These are phyloP conservation scores for Begonia masoniana DNA, from an alignment of 306 rosid genomes.

Conservation along the genomic window DNA sequence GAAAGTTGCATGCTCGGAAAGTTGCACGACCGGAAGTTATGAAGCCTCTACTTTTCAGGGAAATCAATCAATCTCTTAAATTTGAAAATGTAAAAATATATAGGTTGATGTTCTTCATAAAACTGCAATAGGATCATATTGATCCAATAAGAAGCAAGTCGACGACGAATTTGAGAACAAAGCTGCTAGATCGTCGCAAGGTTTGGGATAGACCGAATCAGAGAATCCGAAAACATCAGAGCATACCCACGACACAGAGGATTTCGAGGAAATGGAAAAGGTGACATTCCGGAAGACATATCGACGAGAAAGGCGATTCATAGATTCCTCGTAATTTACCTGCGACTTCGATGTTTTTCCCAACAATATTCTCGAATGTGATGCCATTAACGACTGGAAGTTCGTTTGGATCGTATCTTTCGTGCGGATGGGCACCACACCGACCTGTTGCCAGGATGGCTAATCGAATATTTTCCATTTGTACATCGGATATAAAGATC, in stretches of 20 bases:
- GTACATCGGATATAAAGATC: conserved; percentile 22
- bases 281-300: conserved; percentile 45
- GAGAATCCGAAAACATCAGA: conserved; percentile 10
- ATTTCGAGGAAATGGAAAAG: conserved; percentile 8
- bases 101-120: not conserved
- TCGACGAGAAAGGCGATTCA: conserved; percentile 2
- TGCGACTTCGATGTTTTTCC: conserved; percentile 30
- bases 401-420: conserved; percentile 39
- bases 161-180: not conserved
- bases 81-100: too few relatives aligned
- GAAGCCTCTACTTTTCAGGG: too few relatives aligned
- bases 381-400: conserved; percentile 30
- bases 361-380: conserved; percentile 30
- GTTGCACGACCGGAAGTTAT: too few relatives aligned
- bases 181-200: not conserved
- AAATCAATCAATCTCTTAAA: too few relatives aligned
- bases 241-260: conserved; percentile 3
- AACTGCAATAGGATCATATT: not conserved
- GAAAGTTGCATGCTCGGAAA: too few relatives aligned
- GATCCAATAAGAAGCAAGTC: not conserved
- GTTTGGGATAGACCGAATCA: not conserved
- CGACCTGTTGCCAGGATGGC: conserved; percentile 33
- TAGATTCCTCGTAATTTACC: conserved; percentile 10
- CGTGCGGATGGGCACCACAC: conserved; percentile 53
- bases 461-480: conserved; percentile 20